Base-by-base conservation (phyloP, 129 eudicot species). In the Flaveria trinervia region DNA sequence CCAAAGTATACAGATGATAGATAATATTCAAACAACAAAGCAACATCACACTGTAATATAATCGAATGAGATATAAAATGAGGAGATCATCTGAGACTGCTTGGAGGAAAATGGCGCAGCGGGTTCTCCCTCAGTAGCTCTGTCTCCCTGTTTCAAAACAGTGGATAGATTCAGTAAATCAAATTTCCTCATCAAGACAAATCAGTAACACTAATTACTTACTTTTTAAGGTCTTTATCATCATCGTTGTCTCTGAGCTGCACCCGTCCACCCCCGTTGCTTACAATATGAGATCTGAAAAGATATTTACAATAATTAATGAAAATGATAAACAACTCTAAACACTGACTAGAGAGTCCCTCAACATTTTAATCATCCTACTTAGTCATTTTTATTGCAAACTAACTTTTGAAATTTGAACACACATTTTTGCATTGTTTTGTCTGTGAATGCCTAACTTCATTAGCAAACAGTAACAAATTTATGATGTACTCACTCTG, bases 61-160 rank as follows among this genome's bases (percentile, higher is more conserved):
- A 28, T 83, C 59, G 4, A 57, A 57, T 22, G 65, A 57, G 15
- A 57, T 54, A 54, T 20, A 7, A 54, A 23, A 17, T 59, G 67
- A 22, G 13, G 43, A 25, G 43, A 85, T 85, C 95, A 77, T 41
- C 92, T 90, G 66, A 92, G 75, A 77, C 85, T 81, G 77, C 89
- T 82, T 18, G 83, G 51, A 44, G 96, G 96, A 70, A 92, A 89
- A 70, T 91, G 80, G 49, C 95, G 92, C 66, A 91, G 54, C 16
- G 97, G 97, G 80, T 89, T 87, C 79, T 89, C 92, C 85, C 86
- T 92, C 71, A 89, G 44, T n/a, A 89, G 81, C 80, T 92, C 97
- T 5, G 92, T 85, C 77, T 92, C 96, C 83, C 96, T 92, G 88
- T 73, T 70, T 52, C 66, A 72, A 46, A 44, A 20, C 8, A 17